Evolutionary conservation across 2,329 filamentous ascomycete genomes (phyloP).

Genomic region (Fusarium marasasianum): DNA sequence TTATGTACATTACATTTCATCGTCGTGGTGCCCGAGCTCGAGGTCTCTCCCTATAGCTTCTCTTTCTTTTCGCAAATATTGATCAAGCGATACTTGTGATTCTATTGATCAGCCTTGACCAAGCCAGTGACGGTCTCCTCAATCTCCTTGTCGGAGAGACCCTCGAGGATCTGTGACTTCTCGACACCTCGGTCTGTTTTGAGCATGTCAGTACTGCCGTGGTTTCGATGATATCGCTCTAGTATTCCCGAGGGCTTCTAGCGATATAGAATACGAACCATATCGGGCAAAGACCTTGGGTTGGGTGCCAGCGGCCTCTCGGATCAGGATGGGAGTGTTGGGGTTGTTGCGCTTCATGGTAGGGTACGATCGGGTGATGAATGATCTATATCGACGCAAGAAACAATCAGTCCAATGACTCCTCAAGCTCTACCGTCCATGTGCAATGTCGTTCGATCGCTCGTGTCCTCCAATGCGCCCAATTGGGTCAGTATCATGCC

Average conservation of each 20-base stretch:
- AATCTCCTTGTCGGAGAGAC: slow-evolving; percentile 68
- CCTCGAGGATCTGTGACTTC: slow-evolving; percentile 67
- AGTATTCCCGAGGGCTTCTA: background rate
- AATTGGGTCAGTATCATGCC: slow-evolving; percentile 22
- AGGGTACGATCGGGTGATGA: slow-evolving; percentile 90
- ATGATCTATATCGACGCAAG: slow-evolving; percentile 68
- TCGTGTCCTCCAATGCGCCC: background rate
- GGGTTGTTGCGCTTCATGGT: slow-evolving; percentile 99
- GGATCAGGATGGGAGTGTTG: slow-evolving; percentile 89
- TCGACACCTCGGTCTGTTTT: slow-evolving; percentile 64
- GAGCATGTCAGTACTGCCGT: slow-evolving; percentile 12
- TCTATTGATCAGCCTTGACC: slow-evolving; percentile 54
- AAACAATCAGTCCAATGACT: slow-evolving; percentile 21
- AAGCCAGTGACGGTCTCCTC: slow-evolving; percentile 66
- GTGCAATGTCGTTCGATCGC: background rate
- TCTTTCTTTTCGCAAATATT: slow-evolving; percentile 1
- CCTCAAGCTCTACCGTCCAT: background rate
- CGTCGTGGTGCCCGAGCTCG: slow-evolving; percentile 11
- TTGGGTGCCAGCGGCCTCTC: slow-evolving; percentile 85
- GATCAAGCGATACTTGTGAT: background rate
- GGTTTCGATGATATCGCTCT: background rate
- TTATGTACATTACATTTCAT: slow-evolving; percentile 43
- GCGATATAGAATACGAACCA: slow-evolving; percentile 62
- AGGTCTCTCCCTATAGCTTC: background rate
- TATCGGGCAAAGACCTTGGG: slow-evolving; percentile 94